Evolutionary conservation across 2,329 filamentous ascomycete species (phyloP).

Genomic region (Pseudogymnoascus sp.): DNA sequence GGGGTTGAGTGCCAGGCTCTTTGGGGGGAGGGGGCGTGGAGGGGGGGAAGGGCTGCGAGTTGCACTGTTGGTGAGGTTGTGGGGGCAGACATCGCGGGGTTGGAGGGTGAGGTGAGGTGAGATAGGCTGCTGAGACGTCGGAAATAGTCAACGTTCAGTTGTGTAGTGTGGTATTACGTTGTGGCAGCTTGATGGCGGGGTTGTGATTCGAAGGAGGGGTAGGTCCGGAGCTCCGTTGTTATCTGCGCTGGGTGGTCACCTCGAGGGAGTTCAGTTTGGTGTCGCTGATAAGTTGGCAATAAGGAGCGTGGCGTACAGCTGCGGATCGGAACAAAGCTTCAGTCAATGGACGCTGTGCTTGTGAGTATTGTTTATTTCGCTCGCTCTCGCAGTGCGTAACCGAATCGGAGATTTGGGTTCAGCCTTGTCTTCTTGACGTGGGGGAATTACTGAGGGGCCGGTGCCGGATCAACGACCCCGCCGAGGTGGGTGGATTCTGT

Average conservation of each 20-base stretch:
- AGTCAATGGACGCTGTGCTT: neutral
- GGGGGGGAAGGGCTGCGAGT: neutral
- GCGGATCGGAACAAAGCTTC: neutral
- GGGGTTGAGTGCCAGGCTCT: constrained; percentile 82
- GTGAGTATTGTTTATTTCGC: neutral
- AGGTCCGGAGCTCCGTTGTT: neutral
- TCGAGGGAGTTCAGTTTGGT: neutral
- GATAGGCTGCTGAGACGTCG: neutral
- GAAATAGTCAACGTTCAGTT: no score
- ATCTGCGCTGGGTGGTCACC: neutral
- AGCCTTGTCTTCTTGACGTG: neutral
- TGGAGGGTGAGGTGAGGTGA: neutral
- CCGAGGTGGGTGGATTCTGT: neutral
- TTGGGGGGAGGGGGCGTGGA: constrained; percentile 46
- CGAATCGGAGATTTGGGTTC: neutral
- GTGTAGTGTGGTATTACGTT: neutral
- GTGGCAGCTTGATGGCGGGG: neutral
- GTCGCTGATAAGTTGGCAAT: neutral
- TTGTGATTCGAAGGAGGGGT: neutral
- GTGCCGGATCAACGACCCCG: neutral
- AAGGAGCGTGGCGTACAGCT: no score
- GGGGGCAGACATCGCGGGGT: neutral
- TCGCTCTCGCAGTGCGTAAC: neutral
- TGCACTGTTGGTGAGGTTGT: neutral
- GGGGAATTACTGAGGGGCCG: no score